These are phyloP conservation scores for Tolypocladium ophioglossoides DNA, from an alignment of 2,329 filamentous ascomycete species.

Conservation along the genomic window DNA sequence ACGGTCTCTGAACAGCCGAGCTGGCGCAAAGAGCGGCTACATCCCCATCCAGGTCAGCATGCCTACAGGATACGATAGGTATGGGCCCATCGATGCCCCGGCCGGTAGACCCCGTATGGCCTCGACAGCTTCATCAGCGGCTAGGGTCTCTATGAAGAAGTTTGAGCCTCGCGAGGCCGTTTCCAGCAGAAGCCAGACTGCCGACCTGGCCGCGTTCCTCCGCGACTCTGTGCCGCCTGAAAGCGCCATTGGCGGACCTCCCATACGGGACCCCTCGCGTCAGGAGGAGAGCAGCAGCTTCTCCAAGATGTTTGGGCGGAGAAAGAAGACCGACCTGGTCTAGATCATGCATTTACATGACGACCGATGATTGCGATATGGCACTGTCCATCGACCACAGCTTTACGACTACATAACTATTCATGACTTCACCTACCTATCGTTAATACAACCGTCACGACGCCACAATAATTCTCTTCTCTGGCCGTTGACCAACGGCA, in stretches of 20 bases:
- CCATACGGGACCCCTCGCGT: constrained; percentile 12
- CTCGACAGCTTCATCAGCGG: constrained; percentile 17
- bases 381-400: background rate
- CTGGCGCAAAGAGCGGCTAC: constrained; percentile 28
- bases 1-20: constrained; percentile 29
- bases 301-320: constrained; percentile 37
- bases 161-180: constrained; percentile 46
- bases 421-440: background rate
- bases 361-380: background rate
- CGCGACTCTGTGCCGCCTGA: constrained; percentile 54
- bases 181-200: constrained; percentile 42
- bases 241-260: constrained; percentile 11
- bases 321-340: constrained; percentile 33
- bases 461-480: background rate
- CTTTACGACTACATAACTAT: background rate
- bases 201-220: constrained; percentile 64
- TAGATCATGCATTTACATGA: constrained; percentile 6
- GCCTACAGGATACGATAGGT: constrained; percentile 33
- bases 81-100: constrained; percentile 17
- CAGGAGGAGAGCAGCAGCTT: constrained; percentile 30
- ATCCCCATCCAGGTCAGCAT: constrained; percentile 44
- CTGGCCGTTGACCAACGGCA: background rate
- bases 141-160: constrained; percentile 43
- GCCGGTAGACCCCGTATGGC: constrained; percentile 10
- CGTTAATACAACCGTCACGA: background rate